A percentile compares a stretch with the other conserved stretches of the same genome.
phyloP scores from a whole-genome alignment of 2,329 filamentous ascomycete genomes.

The Penicillium sp. region DNA sequence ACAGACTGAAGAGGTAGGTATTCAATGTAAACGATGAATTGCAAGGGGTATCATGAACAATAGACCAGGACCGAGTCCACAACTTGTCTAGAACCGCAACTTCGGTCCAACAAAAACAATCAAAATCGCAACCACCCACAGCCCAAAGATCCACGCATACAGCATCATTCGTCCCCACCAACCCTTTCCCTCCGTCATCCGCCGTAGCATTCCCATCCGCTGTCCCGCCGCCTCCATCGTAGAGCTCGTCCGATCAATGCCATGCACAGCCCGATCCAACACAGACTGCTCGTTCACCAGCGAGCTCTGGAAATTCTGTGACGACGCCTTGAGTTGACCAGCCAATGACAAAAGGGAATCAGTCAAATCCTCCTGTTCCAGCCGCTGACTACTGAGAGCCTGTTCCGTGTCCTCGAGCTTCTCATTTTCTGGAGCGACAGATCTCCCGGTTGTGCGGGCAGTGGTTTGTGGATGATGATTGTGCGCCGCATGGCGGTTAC shows the following conservation, averaged over 20 bases:
- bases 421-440: conserved; percentile 6
- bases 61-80: not conserved
- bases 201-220: conserved; percentile 68
- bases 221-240: conserved; percentile 71
- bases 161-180: conserved; percentile 80
- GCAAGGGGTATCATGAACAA: conserved; percentile 9
- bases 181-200: conserved; percentile 81
- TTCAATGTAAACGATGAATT: not conserved
- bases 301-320: conserved; percentile 62
- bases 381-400: conserved; percentile 67
- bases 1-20: no score
- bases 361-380: conserved; percentile 77
- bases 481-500: conserved; percentile 19
- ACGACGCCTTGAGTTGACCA: conserved; percentile 66
- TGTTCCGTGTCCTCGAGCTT: conserved; percentile 54
- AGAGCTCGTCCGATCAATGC: conserved; percentile 68
- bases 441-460: conserved; percentile 13
- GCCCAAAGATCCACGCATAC: conserved; percentile 73
- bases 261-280: conserved; percentile 63
- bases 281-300: conserved; percentile 71
- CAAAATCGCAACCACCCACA: conserved; percentile 72
- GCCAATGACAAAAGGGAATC: conserved; percentile 77
- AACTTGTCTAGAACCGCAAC: conserved; percentile 60
- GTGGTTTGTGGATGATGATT: conserved; percentile 5
- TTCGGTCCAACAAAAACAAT: conserved; percentile 85